phyloP scores from a whole-genome alignment of 2,329 filamentous ascomycete species.

The Leptodontidium sp. region DNA sequence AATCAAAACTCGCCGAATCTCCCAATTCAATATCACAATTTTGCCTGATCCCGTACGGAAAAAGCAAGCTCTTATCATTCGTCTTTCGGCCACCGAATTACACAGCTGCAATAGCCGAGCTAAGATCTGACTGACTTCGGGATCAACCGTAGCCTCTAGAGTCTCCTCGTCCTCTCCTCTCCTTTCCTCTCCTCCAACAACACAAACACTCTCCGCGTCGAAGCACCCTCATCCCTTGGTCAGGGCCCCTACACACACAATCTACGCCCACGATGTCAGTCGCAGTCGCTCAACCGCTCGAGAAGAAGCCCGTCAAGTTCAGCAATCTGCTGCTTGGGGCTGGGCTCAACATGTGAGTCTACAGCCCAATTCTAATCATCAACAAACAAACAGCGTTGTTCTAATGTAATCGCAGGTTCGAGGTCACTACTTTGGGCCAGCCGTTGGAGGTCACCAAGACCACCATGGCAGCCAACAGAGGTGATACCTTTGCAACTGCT shows the following conservation, averaged over 20 bases:
- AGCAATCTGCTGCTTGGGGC: slow-evolving; percentile 82
- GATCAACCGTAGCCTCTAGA: slow-evolving; percentile 8
- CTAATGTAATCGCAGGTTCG: slow-evolving; percentile 41
- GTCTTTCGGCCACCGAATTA: slow-evolving; percentile 14
- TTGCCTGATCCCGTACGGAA: slow-evolving; percentile 1
- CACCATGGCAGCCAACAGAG: slow-evolving; percentile 97
- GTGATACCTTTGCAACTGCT: slow-evolving; percentile 83
- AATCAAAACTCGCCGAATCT: slow-evolving; percentile 21
- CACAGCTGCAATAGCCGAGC: slow-evolving; percentile 20
- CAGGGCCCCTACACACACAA: slow-evolving; percentile 76
- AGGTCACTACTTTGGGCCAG: slow-evolving; percentile 69
- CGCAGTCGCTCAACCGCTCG: slow-evolving; percentile 63
- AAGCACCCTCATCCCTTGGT: slow-evolving; percentile 97
- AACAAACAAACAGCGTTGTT: not conserved
- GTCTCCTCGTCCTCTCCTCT: not conserved
- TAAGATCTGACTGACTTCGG: slow-evolving; percentile 20
- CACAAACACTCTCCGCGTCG: slow-evolving; percentile 64
- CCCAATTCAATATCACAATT: not conserved
- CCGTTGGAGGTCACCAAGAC: slow-evolving; percentile 99
- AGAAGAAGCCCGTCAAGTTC: slow-evolving; percentile 99
- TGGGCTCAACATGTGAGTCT: slow-evolving; percentile 45
- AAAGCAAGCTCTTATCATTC: slow-evolving; percentile 10
- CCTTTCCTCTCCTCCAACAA: slow-evolving; percentile 2
- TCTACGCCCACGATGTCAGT: slow-evolving; percentile 69
- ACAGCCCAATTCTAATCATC: not conserved